These are phyloP conservation scores for Peniophora sp. DNA, from an alignment of 1,284 basidiomycete genomes.

Conservation along the genomic window DNA sequence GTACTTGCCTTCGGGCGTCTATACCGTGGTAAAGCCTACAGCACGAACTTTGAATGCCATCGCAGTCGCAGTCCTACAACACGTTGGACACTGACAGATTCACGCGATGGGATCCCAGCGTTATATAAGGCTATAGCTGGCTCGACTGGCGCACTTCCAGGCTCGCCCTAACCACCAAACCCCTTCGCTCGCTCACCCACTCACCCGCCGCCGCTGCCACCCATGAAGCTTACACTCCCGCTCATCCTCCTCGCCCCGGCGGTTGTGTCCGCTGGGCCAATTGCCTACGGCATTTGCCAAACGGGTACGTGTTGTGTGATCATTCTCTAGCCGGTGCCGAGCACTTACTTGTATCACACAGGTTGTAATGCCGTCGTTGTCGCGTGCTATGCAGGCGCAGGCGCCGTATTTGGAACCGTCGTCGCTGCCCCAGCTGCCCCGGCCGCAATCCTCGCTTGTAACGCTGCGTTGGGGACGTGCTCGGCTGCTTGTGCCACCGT, in stretches of 20 bases:
- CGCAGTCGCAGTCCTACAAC: no score
- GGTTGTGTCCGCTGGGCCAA: conserved; percentile 25
- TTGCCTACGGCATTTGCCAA: conserved; percentile 40
- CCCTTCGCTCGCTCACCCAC: neutral
- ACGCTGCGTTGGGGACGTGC: conserved; percentile 36
- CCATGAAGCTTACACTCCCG: conserved; percentile 14
- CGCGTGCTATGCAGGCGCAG: conserved; percentile 46
- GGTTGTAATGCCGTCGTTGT: conserved; percentile 47
- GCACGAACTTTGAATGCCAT: no score
- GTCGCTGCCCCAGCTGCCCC: conserved; percentile 32
- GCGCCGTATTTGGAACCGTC: conserved; percentile 42
- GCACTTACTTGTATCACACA: conserved; percentile 13
- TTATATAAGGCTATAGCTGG: no score
- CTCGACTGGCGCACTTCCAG: no score
- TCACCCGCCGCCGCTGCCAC: neutral
- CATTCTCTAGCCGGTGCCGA: neutral
- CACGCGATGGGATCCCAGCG: no score
- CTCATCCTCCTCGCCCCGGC: conserved; percentile 10
- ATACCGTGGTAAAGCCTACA: no score
- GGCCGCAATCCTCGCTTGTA: conserved; percentile 41
- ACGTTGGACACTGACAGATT: no score
- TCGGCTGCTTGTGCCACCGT: conserved; percentile 18
- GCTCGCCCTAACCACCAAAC: no score
- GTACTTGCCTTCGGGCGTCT: no score
- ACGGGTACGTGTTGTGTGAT: conserved; percentile 27